A percentile compares a stretch with the other conserved stretches of the same genome.
Conservation (phyloP, 2,329 filamentous ascomycete species). For the Pseudogymnoascus pannorum region DNA sequence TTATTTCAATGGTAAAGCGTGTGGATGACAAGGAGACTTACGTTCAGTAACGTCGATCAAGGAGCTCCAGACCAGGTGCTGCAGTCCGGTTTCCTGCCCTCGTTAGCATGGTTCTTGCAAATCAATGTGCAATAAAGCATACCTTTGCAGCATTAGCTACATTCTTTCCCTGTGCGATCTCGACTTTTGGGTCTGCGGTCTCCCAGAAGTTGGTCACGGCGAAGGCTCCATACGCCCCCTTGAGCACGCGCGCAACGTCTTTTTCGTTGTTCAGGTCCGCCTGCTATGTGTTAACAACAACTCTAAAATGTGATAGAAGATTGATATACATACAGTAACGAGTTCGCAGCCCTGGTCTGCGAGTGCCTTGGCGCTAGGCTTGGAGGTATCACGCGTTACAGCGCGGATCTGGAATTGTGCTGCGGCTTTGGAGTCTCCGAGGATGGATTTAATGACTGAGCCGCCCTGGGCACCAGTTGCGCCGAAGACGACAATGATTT, state of each 20-base stretch:
- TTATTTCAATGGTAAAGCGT: background rate
- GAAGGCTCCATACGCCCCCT: constrained; percentile 28
- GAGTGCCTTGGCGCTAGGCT: constrained; percentile 36
- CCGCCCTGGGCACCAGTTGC: constrained; percentile 45
- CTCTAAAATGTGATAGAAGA: background rate
- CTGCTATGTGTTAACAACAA: constrained; percentile 13
- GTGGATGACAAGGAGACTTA: constrained; percentile 21
- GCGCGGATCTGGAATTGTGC: constrained; percentile 39
- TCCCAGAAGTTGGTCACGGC: constrained; percentile 29
- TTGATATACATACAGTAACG: constrained; percentile 28
- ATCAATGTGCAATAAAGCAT: background rate
- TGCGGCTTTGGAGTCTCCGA: constrained; percentile 37
- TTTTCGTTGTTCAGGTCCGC: constrained; percentile 37
- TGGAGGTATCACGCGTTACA: constrained; percentile 39
- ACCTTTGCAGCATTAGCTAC: constrained; percentile 41
- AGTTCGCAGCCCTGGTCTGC: constrained; percentile 37
- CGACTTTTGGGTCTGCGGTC: constrained; percentile 33
- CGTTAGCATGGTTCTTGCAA: background rate
- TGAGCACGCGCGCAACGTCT: constrained; percentile 30
- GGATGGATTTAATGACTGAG: constrained; percentile 44
- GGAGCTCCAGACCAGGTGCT: constrained; percentile 41
- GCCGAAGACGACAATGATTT: constrained; percentile 39
- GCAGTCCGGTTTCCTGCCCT: constrained; percentile 33
- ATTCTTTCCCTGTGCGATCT: constrained; percentile 40
- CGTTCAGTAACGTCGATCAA: constrained; percentile 35